Evolutionary conservation across 2,329 filamentous ascomycete species (phyloP), one percentile per base, ranked within the genome.

Genomic region (Chaetothyriales sp.): DNA sequence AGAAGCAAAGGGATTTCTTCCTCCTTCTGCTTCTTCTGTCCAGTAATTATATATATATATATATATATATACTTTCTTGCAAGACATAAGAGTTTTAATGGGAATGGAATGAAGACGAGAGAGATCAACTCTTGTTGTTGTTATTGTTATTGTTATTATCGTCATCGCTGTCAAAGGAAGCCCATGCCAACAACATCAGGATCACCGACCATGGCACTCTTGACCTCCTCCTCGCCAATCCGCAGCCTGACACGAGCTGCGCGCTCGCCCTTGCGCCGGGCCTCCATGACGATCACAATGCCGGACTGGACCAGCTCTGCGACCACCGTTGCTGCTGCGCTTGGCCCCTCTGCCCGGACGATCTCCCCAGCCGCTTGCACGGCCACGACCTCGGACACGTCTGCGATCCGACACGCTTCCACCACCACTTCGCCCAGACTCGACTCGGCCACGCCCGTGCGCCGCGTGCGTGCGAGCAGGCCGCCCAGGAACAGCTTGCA

Each of bases 221-320:
- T 83, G 25, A 98, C 80, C 68, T 98, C 90, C 62, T 96, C 90
- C 53, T 95, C 86, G 10, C 86, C 84, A 58, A 96, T 82, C 19
- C 86, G 81, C 51, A 98, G 73, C 51, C 90, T 76, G 43, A 98
- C 78, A 66, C 93, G 89, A 51, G 87, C 90, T 19, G 86, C 87
- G 44, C 92, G 75, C 64, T 96, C 90, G 0, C 88, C 83, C 57
- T 81, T 81, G 53, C 72, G 68, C 18, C 82, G 78, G 3, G 78
- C 78, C 65, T 98, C 92, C 49, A 98, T 67, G 5, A 87, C 86
- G 52, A 98, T 75, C 15, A 39, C 32, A 49, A 98, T 79, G 0
- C 92, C 92, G 0, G 89, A 86, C 54, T 92, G 88, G 54, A 86
- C 83, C 18, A 98, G 74, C 53, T 90, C 88, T 51, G 86, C 77